These are phyloP conservation scores for Paxillus ammoniavirescens DNA, from an alignment of 768 basidiomycete genomes.

Conservation along the genomic window DNA sequence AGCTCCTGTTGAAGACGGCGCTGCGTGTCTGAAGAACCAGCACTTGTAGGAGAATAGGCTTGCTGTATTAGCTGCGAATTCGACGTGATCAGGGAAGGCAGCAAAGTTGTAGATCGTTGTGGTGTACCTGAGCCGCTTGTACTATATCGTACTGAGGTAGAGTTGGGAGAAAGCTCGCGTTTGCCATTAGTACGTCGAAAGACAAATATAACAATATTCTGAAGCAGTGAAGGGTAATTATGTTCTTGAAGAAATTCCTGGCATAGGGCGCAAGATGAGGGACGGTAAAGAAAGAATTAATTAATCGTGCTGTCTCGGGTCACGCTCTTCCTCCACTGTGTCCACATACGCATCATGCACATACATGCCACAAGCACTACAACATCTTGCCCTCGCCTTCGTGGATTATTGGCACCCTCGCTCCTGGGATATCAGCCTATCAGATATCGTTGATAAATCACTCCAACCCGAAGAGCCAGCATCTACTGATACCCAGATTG, in stretches of 20 bases:
- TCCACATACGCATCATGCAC: background rate
- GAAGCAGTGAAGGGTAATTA: background rate
- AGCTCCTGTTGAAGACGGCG: conserved; percentile 68
- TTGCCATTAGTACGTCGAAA: conserved; percentile 16
- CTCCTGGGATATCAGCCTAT: too few species aligned
- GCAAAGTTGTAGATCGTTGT: conserved; percentile 10
- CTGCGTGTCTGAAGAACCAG: conserved; percentile 55
- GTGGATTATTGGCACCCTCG: too few species aligned
- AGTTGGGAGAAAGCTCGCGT: conserved; percentile 47
- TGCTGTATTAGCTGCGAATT: conserved; percentile 62
- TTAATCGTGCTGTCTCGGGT: background rate
- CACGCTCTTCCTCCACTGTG: background rate
- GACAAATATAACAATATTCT: background rate
- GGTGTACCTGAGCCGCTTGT: conserved; percentile 58
- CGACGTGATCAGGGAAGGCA: conserved; percentile 11
- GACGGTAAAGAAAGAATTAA: background rate
- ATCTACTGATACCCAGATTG: too few species aligned
- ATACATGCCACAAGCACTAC: too few species aligned
- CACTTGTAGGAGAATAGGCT: conserved; percentile 55
- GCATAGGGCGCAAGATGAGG: background rate
- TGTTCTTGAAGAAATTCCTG: background rate
- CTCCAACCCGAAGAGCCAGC: too few species aligned
- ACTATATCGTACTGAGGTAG: conserved; percentile 52
- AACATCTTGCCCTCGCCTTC: too few species aligned
- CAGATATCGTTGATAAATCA: too few species aligned